Conservation (phyloP, 2,329 filamentous ascomycete genomes). For the Penicillium sp. region DNA sequence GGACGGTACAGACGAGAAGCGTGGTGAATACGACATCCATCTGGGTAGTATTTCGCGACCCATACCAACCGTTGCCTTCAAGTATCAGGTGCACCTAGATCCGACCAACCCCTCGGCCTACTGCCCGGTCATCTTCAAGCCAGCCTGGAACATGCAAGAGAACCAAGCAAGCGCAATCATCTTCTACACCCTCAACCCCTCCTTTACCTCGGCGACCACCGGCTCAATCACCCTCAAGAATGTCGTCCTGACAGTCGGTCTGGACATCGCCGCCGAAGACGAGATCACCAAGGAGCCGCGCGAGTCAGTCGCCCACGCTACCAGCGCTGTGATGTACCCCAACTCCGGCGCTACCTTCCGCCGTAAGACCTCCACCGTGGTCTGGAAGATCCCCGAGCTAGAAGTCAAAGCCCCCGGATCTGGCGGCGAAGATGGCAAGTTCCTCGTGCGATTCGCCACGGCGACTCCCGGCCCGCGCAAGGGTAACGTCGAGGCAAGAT, state of each 20-base stretch:
- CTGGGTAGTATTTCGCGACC: conserved; percentile 73
- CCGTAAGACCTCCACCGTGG: conserved; percentile 53
- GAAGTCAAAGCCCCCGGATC: conserved; percentile 54
- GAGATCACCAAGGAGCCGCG: conserved; percentile 54
- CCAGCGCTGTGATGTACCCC: conserved; percentile 54
- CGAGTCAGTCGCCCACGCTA: conserved; percentile 47
- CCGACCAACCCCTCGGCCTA: conserved; percentile 61
- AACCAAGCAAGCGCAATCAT: conserved; percentile 86
- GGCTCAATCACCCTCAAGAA: conserved; percentile 70
- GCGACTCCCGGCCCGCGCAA: conserved; percentile 73
- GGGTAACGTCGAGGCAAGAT: conserved; percentile 80
- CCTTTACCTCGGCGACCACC: conserved; percentile 57
- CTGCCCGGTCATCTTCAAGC: conserved; percentile 74
- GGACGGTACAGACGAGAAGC: conserved; percentile 59
- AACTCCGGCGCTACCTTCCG: conserved; percentile 53
- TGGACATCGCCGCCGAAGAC: conserved; percentile 50
- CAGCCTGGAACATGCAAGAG: conserved; percentile 81
- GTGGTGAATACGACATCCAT: conserved; percentile 81
- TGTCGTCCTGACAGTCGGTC: conserved; percentile 69
- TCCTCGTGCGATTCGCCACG: conserved; percentile 82
- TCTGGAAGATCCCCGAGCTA: conserved; percentile 56
- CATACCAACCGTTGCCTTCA: conserved; percentile 75
- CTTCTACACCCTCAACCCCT: conserved; percentile 81
- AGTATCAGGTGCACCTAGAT: conserved; percentile 84
- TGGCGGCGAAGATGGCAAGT: conserved; percentile 66